These are phyloP conservation scores for Salix suchowensis DNA, from an alignment of 345 rosid genomes.

Conservation along the genomic window DNA sequence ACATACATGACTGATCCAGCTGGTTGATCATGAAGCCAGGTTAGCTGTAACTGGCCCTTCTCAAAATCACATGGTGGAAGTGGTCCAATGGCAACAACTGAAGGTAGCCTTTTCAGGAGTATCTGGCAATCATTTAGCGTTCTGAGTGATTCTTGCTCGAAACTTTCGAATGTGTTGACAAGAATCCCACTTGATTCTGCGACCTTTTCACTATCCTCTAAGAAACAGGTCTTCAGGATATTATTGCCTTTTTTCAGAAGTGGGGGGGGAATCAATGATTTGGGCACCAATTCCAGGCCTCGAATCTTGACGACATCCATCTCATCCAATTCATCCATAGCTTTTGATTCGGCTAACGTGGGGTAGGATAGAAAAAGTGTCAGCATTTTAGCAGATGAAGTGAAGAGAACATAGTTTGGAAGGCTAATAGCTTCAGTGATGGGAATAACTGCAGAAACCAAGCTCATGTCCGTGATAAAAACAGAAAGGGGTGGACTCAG, in stretches of 20 bases:
- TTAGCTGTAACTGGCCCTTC: neutral
- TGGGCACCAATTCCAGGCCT: conserved; percentile 11
- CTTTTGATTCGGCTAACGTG: neutral
- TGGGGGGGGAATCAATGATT: conserved; percentile 27
- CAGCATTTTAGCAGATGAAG: conserved; percentile 41
- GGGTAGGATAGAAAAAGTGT: conserved; percentile 30
- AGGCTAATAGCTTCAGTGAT: conserved; percentile 25
- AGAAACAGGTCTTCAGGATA: conserved; percentile 12
- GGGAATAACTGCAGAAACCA: conserved; percentile 27
- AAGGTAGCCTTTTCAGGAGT: conserved; percentile 17
- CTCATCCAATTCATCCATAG: neutral
- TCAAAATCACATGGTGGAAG: conserved; percentile 21
- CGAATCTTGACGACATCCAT: neutral
- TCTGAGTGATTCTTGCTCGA: conserved; percentile 24
- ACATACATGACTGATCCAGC: conserved; percentile 36
- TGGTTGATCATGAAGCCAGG: conserved; percentile 40
- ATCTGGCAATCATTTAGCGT: conserved; percentile 17
- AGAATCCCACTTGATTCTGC: conserved; percentile 24
- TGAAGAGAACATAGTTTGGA: conserved; percentile 37
- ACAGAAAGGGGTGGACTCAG: conserved; percentile 27
- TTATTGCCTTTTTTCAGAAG: conserved; percentile 9
- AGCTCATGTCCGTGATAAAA: conserved; percentile 35
- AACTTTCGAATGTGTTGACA: conserved; percentile 33
- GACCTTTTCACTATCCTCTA: conserved; percentile 3
- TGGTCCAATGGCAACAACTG: conserved; percentile 23